Base-by-base conservation (phyloP, 2,329 filamentous ascomycete species). In the Colletotrichum sublineola region DNA sequence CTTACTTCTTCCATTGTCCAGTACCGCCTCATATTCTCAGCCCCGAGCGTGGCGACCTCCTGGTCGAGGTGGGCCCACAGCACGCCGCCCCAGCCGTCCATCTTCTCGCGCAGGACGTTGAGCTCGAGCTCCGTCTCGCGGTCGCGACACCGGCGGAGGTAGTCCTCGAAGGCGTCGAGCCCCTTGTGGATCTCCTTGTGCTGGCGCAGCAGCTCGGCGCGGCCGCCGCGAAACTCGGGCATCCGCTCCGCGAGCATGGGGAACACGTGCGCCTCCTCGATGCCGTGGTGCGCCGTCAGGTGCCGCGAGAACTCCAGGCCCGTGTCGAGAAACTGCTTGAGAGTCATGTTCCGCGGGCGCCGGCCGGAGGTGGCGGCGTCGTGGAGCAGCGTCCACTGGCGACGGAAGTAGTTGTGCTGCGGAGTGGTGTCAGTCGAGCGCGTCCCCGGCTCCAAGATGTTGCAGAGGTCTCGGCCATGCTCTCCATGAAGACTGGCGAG, bases 21-120 rank as follows among this genome's bases (percentile, higher is more conserved):
- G 81, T 93, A 95, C 81, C 86, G 90, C 76, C 94, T 87, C 95
- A 97, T 97, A 80, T 96, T 97, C 81, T 96, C 93, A 56, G 94
- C 94, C 2, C 92, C 89, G 42, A 97, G 81, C 75, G 93, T 89
- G 80, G 86, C 84, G 9, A 97, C 94, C 86, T 97, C 95, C 77
- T 95, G 91, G 77, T 96, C 93, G 73, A 97, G 83, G 86, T 97
- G 95, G 78, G 84, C 85, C 93, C 94, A 96, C 61, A 97, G 80
- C 74, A 97, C 93, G 12, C 86, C 85, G 14, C 93, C 93, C 89
- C 95, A 97, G 5, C 81, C 81, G 80, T 97, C 93, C 90, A 97
- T 91, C 77, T 93, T 87, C 46, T 81, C 84, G 83, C 91, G 92
- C 80, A 97, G 80, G 77, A 90, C 89, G 20, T 67, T 74, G 78